phyloP scores from a whole-genome alignment of 352 stramenopile species.

The Pythium folliculosum region DNA sequence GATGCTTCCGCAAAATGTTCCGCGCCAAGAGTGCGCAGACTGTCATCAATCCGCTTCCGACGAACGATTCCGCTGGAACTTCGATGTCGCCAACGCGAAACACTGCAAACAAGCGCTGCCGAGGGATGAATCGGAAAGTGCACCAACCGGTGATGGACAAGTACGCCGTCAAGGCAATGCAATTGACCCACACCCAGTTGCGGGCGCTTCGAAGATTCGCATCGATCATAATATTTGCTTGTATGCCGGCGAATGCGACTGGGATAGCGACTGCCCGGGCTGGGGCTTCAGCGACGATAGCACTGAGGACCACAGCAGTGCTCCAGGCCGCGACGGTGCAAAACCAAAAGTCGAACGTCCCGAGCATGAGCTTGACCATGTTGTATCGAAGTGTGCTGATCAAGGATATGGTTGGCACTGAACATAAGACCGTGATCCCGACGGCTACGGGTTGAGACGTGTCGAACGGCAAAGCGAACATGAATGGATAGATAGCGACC shows the following conservation, averaged over 20 bases:
- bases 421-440: neutral
- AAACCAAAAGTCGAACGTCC: conserved; percentile 25
- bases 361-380: conserved; percentile 13
- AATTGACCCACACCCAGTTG: conserved; percentile 14
- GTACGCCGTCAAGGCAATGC: conserved; percentile 9
- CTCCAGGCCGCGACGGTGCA: conserved; percentile 11
- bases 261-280: neutral
- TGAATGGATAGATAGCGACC: conserved; percentile 1
- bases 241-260: conserved; percentile 5
- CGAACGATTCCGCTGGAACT: conserved; percentile 15
- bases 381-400: conserved; percentile 19
- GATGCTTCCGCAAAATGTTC: conserved; percentile 24
- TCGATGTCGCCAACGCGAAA: conserved; percentile 17
- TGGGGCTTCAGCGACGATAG: neutral
- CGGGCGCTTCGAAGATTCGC: conserved; percentile 16
- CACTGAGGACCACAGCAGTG: conserved; percentile 10
- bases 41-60: conserved; percentile 20
- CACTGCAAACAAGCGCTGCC: conserved; percentile 7
- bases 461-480: neutral
- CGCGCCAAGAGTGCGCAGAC: conserved; percentile 15
- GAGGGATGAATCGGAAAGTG: conserved; percentile 7
- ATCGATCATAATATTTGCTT: conserved; percentile 26
- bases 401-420: conserved; percentile 1
- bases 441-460: neutral
- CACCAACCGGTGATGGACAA: conserved; percentile 10